Evolutionary conservation across 108 stramenopile genomes (phyloP).

Genomic region (Phaeodactylum tricornutum): DNA sequence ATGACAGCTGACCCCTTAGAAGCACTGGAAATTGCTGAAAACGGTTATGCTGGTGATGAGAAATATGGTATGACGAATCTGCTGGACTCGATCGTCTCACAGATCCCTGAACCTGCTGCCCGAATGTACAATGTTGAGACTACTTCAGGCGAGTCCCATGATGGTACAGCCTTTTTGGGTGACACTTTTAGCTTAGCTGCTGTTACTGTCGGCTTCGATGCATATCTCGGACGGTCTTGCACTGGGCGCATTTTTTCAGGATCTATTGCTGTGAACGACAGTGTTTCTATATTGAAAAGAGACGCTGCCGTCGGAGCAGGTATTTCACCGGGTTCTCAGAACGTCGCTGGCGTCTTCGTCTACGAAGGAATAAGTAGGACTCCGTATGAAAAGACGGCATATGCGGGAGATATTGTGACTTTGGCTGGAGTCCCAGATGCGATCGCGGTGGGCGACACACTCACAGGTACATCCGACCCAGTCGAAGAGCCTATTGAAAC

Average conservation of each 20-base stretch:
- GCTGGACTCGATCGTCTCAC: constrained; percentile 69
- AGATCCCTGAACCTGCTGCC: constrained; percentile 69
- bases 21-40: constrained; percentile 43
- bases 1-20: constrained; percentile 42
- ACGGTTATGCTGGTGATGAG: constrained; percentile 9
- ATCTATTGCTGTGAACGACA: constrained; percentile 32
- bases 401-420: constrained; percentile 93
- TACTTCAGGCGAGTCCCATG: constrained; percentile 4
- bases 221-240: constrained; percentile 73
- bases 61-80: constrained; percentile 61
- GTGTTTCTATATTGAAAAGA: constrained; percentile 35
- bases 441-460: constrained; percentile 82
- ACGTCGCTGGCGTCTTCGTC: constrained; percentile 64
- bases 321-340: constrained; percentile 6
- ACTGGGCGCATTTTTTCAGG: constrained; percentile 75
- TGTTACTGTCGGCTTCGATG: constrained; percentile 80
- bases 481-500: constrained; percentile 53
- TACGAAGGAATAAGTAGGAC: constrained; percentile 62
- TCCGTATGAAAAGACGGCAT: constrained; percentile 60
- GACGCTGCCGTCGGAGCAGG: not conserved
- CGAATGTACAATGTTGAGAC: constrained; percentile 18
- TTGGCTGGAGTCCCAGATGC: constrained; percentile 84
- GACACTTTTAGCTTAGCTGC: constrained; percentile 79
- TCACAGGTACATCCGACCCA: constrained; percentile 58
- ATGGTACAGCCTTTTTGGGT: constrained; percentile 5